Percentiles rank a stretch among this genome's conserved stretches.
phyloP scores from a whole-genome alignment of 2,329 filamentous ascomycete species.

The Trichoderma citrinoviride region DNA sequence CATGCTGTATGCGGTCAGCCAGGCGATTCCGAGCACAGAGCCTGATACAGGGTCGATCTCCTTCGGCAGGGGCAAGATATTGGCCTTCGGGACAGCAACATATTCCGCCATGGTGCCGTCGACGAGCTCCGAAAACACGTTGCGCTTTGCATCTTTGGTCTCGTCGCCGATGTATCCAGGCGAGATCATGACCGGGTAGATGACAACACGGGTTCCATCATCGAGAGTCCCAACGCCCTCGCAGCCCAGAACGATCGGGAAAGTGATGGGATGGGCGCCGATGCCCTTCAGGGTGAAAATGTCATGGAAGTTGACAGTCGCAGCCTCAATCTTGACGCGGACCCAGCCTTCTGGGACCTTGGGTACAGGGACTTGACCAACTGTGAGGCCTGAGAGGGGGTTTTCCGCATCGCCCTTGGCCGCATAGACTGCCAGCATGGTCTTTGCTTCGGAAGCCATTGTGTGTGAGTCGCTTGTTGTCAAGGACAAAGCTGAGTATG shows the following conservation, averaged over 20 bases:
- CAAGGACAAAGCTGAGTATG: not conserved
- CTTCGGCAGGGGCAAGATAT: not conserved
- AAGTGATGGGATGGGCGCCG: not conserved
- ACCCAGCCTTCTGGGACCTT: conserved; percentile 5
- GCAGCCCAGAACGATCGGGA: conserved; percentile 3
- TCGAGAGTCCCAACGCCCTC: conserved; percentile 14
- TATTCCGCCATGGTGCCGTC: conserved; percentile 15
- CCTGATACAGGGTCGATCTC: not conserved
- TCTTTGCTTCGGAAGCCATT: not conserved
- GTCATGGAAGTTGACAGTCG: conserved; percentile 5
- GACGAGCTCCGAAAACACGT: not conserved
- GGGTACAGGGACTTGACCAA: not conserved
- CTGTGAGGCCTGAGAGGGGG: not conserved
- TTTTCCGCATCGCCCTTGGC: not conserved
- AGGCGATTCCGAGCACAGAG: conserved; percentile 7
- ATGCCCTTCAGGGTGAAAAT: conserved; percentile 9
- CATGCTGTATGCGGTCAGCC: conserved; percentile 17
- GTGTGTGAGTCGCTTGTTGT: not conserved
- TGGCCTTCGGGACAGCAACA: not conserved
- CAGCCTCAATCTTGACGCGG: not conserved
- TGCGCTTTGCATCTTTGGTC: conserved; percentile 3
- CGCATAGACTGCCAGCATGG: conserved; percentile 14
- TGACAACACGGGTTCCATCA: conserved; percentile 1
- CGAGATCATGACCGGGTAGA: conserved; percentile 12
- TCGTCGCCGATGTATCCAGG: conserved; percentile 8